phyloP scores from a whole-genome alignment of 345 rosid species.

The Erucastrum elatum region DNA sequence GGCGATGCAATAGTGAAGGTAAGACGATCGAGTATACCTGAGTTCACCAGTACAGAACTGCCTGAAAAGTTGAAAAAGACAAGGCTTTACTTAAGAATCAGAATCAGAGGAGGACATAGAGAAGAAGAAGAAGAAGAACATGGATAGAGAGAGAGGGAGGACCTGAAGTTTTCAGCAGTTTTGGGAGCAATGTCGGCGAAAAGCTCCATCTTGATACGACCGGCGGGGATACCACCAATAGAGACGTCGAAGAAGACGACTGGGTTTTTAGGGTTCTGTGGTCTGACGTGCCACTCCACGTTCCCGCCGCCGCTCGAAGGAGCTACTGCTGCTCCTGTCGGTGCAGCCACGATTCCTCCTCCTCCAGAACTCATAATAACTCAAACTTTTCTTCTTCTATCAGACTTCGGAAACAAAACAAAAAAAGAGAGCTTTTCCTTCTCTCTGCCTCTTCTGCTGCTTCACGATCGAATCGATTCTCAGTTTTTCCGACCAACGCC shows the following conservation, averaged over 20 bases:
- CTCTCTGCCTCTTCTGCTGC: not conserved
- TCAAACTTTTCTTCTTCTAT: not conserved
- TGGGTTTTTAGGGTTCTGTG: constrained; percentile 89
- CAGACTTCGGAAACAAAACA: not conserved
- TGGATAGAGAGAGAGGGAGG: not conserved
- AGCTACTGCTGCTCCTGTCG: constrained; percentile 21
- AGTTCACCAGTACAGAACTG: constrained; percentile 96
- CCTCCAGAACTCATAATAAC: constrained; percentile 51
- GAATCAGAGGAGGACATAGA: not conserved
- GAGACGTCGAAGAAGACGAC: constrained; percentile 91
- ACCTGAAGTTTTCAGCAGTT: constrained; percentile 97
- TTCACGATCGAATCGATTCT: not conserved
- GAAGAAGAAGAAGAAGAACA: not conserved
- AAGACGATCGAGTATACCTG: constrained; percentile 47
- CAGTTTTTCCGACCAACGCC: not conserved
- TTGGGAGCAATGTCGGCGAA: constrained; percentile 90
- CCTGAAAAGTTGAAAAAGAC: constrained; percentile 46
- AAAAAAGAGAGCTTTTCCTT: not conserved
- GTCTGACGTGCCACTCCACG: constrained; percentile 95
- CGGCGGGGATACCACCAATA: constrained; percentile 89
- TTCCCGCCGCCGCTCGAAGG: constrained; percentile 50
- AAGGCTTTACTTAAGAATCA: not conserved
- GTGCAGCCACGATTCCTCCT: constrained; percentile 31
- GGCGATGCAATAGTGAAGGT: not conserved
- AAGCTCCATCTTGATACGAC: constrained; percentile 97